Evolutionary conservation across 495 filamentous ascomycete species (phyloP), one percentile per base, ranked within the genome.

Genomic region (Aspergillus kassunensis): DNA sequence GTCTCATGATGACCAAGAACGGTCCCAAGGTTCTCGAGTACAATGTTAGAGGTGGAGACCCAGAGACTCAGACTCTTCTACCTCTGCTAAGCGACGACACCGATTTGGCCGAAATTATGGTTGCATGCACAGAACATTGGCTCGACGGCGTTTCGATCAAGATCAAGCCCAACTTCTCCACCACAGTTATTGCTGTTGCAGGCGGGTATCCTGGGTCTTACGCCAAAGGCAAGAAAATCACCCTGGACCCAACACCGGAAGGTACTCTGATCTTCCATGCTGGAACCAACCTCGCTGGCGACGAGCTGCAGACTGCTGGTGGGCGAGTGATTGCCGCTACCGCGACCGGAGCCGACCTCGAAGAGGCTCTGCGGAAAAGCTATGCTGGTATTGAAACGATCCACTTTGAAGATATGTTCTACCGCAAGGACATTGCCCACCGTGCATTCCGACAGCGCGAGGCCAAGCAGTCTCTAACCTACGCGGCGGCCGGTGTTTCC

Each of bases 41-140:
- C 73, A 98, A 98, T 59, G 91, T 96, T 43, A 85, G 93, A 47
- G 96, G 96, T 56, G 93, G 93, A 27, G 92, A 98, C 58, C 93
- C 93, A 16, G 93, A 98, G 71, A 95, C 90, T 0, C 92, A 98
- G 73, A 97, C 90, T 10, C 78, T 96, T 6, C 76, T 98, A 6
- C 86, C 90, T 12, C 77, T 97, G 16, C 75, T 98, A 53, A 85
- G 79, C 49, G 66, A 77, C 42, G 86, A 93, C 51, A 88, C 87
- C 30, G 92, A 98, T 71, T 73, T 98, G 52, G 92, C 91, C 1
- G 82, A 96, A 65, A 80, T 97, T 46, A 90, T 97, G 84, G 72
- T 89, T 39, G 91, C 90, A 39, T 96, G 91, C 68, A 84, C 87
- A 3, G 80, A 86, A 35, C 77, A 85, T 33, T 86, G 81, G 61